Conservation (phyloP, 768 basidiomycete genomes). For the Suillus discolor region DNA sequence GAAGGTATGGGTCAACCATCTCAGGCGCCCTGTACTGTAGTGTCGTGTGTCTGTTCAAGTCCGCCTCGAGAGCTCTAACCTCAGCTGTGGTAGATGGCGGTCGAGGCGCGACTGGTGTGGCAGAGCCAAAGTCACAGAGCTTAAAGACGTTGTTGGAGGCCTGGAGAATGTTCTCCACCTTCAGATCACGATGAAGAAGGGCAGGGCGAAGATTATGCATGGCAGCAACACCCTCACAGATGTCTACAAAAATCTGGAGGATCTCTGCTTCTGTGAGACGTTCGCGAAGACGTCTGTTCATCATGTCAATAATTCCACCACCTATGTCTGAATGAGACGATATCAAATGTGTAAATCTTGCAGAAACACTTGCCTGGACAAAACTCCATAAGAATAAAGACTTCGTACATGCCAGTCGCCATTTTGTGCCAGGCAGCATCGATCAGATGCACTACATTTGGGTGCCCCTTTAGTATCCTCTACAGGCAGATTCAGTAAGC, state of each 20-base stretch:
- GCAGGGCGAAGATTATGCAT: constrained; percentile 95
- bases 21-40: constrained; percentile 98
- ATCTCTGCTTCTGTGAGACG: constrained; percentile 95
- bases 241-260: constrained; percentile 95
- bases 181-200: constrained; percentile 94
- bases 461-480: constrained; percentile 90
- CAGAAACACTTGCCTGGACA: constrained; percentile 64
- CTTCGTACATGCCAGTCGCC: constrained; percentile 85
- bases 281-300: constrained; percentile 95
- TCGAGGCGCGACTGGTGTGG: constrained; percentile 67
- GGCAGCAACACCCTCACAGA: constrained; percentile 93
- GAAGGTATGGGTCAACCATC: constrained; percentile 90
- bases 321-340: constrained; percentile 46
- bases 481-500: constrained; percentile 42
- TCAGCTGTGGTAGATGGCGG: constrained; percentile 82
- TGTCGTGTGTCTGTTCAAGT: constrained; percentile 94
- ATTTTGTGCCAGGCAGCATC: constrained; percentile 91
- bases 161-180: constrained; percentile 98
- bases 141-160: constrained; percentile 85
- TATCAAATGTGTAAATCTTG: neutral
- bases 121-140: constrained; percentile 97
- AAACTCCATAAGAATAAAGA: constrained; percentile 99
- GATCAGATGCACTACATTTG: constrained; percentile 94
- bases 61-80: constrained; percentile 84
- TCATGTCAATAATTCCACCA: constrained; percentile 99